phyloP scores from a whole-genome alignment of 2,329 filamentous ascomycete species.

The Exophiala phaeomuriformis region DNA sequence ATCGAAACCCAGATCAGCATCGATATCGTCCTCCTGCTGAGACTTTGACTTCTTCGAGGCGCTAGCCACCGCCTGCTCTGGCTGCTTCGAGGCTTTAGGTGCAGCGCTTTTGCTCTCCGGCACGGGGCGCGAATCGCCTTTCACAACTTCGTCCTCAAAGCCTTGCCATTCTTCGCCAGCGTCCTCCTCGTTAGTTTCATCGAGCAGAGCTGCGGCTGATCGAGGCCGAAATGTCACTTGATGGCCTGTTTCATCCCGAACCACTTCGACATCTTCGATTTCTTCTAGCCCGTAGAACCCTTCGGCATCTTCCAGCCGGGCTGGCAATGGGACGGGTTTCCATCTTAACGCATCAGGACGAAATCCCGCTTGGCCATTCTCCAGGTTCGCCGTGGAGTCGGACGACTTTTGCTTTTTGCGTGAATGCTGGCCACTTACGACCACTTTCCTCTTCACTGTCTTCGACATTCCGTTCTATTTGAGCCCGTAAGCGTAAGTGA shows the following conservation, averaged over 20 bases:
- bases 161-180: constrained; percentile 55
- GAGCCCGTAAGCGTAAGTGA: neutral
- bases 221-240: constrained; percentile 57
- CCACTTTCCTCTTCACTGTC: constrained; percentile 30
- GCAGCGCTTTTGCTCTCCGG: neutral
- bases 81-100: neutral
- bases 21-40: constrained; percentile 9
- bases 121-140: neutral
- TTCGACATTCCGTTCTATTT: constrained; percentile 11
- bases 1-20: constrained; percentile 15
- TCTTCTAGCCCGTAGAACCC: constrained; percentile 91
- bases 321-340: constrained; percentile 60
- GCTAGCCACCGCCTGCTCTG: constrained; percentile 14
- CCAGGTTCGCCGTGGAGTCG: neutral
- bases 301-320: constrained; percentile 78
- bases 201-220: constrained; percentile 26
- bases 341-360: constrained; percentile 51
- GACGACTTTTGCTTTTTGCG: constrained; percentile 15
- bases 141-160: constrained; percentile 47
- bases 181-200: constrained; percentile 33
- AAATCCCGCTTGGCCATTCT: constrained; percentile 21
- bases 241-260: constrained; percentile 55
- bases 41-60: constrained; percentile 15
- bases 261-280: constrained; percentile 81
- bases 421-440: constrained; percentile 15